Base-by-base conservation (phyloP, 805 yeast genomes). In the Kuraishia molischiana region DNA sequence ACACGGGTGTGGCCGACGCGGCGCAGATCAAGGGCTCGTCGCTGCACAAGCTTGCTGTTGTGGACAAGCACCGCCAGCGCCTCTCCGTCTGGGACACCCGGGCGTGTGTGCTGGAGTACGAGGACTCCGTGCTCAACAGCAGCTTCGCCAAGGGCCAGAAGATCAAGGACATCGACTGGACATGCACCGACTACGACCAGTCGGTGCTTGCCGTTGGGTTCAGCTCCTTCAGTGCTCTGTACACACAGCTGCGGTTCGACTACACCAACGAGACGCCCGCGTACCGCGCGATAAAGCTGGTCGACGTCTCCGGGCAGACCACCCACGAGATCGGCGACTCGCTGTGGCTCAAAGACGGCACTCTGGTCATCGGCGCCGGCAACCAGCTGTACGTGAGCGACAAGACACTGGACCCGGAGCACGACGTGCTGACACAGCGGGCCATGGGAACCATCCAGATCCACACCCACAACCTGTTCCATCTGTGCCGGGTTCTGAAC, bases 311-410 rank as follows among this genome's bases (percentile, higher is more conserved):
- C 1, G 68, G 68, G 24, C 83, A 72, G 49, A 87, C 96, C 0
- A 64, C 84, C 0, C 95, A 87, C 52, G 66, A 66, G 13, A 86
- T 89, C 41, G 96, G 95, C 5, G 97, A 89, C 53, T 81, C 94
- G 13, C 66, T 82, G 11, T 90, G 97, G 97, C 62, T 90, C 44
- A 67, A 72, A 35, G 77, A 79, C 49, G 95, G 94, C 1, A 71
- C 77, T 14, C 67, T 89, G 38, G 89, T 84, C 1, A 75, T 85
- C 40, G 96, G 92, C 3, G 68, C 90, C 13, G 97, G 97, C 0
- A 89, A 89, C 56, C 97, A 89, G 53, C 69, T 89, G 34, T 87
- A 84, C 48, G 68, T 89, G 26, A 84, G 84, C 41, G 95, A 86
- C 52, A 79, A 83, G 48, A 51, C 63, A 4, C 55, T 86, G 24